Evolutionary conservation across 495 filamentous ascomycete genomes (phyloP), one percentile per base, ranked within the genome.

Genomic region (Xylaria longipes): DNA sequence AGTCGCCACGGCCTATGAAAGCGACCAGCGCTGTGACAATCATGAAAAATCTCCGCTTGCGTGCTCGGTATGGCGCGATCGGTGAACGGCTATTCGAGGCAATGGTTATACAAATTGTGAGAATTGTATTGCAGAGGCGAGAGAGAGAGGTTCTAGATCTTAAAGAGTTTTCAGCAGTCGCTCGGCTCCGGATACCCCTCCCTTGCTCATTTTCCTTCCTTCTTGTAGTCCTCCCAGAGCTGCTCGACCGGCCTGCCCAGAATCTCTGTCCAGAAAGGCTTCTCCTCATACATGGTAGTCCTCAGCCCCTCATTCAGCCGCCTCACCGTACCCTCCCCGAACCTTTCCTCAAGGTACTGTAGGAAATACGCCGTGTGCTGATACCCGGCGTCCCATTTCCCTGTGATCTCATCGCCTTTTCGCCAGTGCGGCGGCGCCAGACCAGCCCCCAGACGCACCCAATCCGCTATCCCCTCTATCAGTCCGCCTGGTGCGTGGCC

Each of bases 381-480:
- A 83, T 99, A 99, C 9, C 96, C 96, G 65, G 86, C 88, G 82
- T 99, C 95, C 96, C 96, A 98, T 17, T 86, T 85, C 8, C 88
- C 87, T 35, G 81, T 81, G 0, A 85, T 82, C 31, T 69, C 64
- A 0, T 67, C 84, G 39, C 84, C 85, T 4, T 85, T 86, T 73
- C 87, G 90, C 96, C 96, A 99, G 83, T 98, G 94, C 52, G 93
- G 92, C 25, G 96, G 94, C 48, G 82, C 86, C 52, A 97, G 80
- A 1, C 89, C 88, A 65, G 90, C 89, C 71, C 88, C 90, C 62
- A 99, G 80, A 9, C 96, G 86, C 11, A 99, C 95, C 87, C 94
- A 99, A 78, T 99, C 96, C 20, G 96, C 95, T 68, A 99, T 90
- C 0, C 96, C 96, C 78, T 99, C 96, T 67, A 97, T 91, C 71